phyloP scores from a whole-genome alignment of 495 filamentous ascomycete species.

The Penicillium canescens region DNA sequence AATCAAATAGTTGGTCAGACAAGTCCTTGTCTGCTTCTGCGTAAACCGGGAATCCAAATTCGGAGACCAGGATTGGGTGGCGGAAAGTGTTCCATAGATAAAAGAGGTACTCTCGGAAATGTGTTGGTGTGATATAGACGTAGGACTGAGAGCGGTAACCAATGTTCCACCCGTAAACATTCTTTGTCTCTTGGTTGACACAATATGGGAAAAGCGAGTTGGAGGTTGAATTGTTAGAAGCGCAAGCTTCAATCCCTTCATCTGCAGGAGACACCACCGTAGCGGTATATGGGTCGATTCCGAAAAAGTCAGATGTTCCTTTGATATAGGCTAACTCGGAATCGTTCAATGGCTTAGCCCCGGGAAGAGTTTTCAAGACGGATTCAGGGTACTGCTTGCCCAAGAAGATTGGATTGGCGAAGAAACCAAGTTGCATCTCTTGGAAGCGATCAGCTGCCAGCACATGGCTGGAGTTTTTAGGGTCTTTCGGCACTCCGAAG shows the following conservation, averaged over 20 bases:
- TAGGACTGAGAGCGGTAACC: conserved; percentile 41
- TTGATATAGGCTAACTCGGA: conserved; percentile 33
- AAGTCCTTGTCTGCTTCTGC: conserved; percentile 29
- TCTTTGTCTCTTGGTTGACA: conserved; percentile 34
- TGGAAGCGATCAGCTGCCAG: conserved; percentile 39
- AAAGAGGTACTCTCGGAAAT: conserved; percentile 41
- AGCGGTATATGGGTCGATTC: conserved; percentile 48
- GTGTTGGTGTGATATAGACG: conserved; percentile 41
- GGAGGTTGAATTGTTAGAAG: conserved; percentile 22
- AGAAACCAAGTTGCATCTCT: conserved; percentile 39
- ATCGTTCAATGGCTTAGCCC: conserved; percentile 29
- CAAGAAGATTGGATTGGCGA: conserved; percentile 42
- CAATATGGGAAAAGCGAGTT: conserved; percentile 40
- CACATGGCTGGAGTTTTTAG: conserved; percentile 33
- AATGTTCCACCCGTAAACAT: conserved; percentile 42
- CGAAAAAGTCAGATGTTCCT: conserved; percentile 44
- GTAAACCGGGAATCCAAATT: conserved; percentile 43
- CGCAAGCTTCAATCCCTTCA: conserved; percentile 37
- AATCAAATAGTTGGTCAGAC: conserved; percentile 39
- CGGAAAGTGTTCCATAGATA: conserved; percentile 48
- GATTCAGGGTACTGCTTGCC: conserved; percentile 42
- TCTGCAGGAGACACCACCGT: conserved; percentile 37
- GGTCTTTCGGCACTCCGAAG: conserved; percentile 39
- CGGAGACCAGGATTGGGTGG: conserved; percentile 34
- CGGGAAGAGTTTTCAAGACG: conserved; percentile 26